Base-by-base conservation (phyloP, 1,139 yeast species). In the Eremothecium cymbalariae region DNA sequence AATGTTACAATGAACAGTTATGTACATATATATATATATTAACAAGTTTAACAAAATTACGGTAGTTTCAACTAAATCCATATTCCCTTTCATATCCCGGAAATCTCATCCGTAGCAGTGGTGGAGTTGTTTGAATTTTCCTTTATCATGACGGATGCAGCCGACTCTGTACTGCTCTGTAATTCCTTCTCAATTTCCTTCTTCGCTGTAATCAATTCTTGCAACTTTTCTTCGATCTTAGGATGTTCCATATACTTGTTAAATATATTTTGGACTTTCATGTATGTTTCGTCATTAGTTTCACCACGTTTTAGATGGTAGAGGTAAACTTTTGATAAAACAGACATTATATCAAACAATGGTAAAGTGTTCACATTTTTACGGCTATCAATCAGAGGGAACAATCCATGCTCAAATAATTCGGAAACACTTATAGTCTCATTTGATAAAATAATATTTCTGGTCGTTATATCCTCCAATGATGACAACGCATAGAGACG, bases 331-430 rank as follows among this genome's bases (percentile, higher is more conserved):
- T 81, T 82, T 41, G 94, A 76, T 9, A 80, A 65, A 31, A 84
- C 58, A 8, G 76, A 67, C 36, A 90, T 67, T 1, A 81, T 74
- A 42, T 80, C 86, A 32, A 69, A 28, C 3, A 45, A 25, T 8
- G 40, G 33, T 9, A 34, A 23, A 8, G 79, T 37, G 67, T 67
- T 32, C 11, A 33, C 34, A 2, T 40, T 33, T 21, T 38, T 34
- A 75, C 82, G 28, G 44, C 77, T 82, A 16, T 75, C 68, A 32
- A 86, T 63, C 27, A 88, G 64, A 8, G 95, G 90, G 54, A 85
- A 71, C 25, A 88, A 64, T 1, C 88, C 90, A 32, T 69, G 69
- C 30, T 80, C 86, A 45, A 86, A 77, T 2, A 83, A 61, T 4
- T 77, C 77, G 26, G 64, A 66, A 0, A 74, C 66, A 2, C 69